phyloP scores from a whole-genome alignment of 805 yeast species.

The Ogataea thermomethanolica region DNA sequence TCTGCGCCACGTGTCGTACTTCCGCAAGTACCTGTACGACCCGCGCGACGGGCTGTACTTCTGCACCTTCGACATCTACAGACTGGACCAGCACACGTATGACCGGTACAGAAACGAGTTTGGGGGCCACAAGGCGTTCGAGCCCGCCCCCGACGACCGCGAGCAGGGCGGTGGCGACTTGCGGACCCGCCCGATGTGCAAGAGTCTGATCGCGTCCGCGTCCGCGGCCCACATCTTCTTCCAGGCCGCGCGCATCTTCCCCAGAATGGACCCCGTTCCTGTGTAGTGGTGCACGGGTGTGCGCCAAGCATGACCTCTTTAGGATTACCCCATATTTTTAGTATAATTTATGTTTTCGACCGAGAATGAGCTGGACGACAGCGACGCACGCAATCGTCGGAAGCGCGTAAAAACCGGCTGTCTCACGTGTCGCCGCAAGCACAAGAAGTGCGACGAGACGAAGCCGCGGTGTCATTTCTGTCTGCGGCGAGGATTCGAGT shows the following conservation, averaged over 20 bases:
- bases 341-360: no score
- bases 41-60: constrained; percentile 57
- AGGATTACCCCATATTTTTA: no score
- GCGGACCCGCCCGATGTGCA: constrained; percentile 32
- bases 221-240: constrained; percentile 68
- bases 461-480: constrained; percentile 45
- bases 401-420: constrained; percentile 37
- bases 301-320: background rate
- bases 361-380: no score
- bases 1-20: constrained; percentile 52
- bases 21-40: constrained; percentile 55
- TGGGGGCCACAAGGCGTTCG: constrained; percentile 50
- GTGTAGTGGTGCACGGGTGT: constrained; percentile 9
- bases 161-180: constrained; percentile 37
- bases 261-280: constrained; percentile 30
- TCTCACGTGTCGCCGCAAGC: constrained; percentile 48
- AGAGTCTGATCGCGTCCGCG: constrained; percentile 56
- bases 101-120: constrained; percentile 50
- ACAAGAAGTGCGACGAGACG: constrained; percentile 52
- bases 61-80: constrained; percentile 56
- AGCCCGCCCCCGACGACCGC: constrained; percentile 51
- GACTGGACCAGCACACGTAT: constrained; percentile 46
- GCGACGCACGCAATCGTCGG: background rate
- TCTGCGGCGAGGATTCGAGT: constrained; percentile 28
- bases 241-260: constrained; percentile 59